phyloP scores from a whole-genome alignment of 306 rosid genomes.

The Cucumis melo region DNA sequence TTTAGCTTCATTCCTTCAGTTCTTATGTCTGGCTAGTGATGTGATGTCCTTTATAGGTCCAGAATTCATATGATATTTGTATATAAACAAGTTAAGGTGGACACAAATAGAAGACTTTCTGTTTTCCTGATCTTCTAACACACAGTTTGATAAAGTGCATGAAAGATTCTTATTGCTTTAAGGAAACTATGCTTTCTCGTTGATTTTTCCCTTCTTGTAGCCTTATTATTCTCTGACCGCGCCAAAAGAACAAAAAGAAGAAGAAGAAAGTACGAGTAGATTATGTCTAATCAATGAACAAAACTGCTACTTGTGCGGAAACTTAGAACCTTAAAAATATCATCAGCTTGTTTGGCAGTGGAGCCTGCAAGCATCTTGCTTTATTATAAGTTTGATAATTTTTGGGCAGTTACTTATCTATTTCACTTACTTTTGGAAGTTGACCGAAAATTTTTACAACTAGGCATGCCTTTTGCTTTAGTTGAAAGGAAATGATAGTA shows the following conservation, averaged over 20 bases:
- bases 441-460: conserved; percentile 12
- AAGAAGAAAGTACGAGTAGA: neutral
- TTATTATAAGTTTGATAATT: conserved; percentile 17
- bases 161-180: neutral
- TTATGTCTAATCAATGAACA: neutral
- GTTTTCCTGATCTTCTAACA: neutral
- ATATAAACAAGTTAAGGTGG: neutral
- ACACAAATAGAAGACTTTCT: neutral
- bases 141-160: neutral
- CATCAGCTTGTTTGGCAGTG: neutral
- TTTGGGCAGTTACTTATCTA: conserved; percentile 15
- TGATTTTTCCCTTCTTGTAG: neutral
- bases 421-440: conserved; percentile 23
- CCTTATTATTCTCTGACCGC: neutral
- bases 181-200: neutral
- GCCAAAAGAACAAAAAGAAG: conserved; percentile 1
- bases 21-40: neutral
- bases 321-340: neutral
- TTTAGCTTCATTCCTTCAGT: neutral
- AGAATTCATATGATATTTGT: neutral
- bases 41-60: neutral
- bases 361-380: conserved; percentile 12
- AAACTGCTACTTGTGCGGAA: neutral
- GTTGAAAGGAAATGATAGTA: conserved; percentile 5
- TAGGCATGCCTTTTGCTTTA: conserved; percentile 14